phyloP scores from a whole-genome alignment of 768 basidiomycete species.

The Collybia nuda region DNA sequence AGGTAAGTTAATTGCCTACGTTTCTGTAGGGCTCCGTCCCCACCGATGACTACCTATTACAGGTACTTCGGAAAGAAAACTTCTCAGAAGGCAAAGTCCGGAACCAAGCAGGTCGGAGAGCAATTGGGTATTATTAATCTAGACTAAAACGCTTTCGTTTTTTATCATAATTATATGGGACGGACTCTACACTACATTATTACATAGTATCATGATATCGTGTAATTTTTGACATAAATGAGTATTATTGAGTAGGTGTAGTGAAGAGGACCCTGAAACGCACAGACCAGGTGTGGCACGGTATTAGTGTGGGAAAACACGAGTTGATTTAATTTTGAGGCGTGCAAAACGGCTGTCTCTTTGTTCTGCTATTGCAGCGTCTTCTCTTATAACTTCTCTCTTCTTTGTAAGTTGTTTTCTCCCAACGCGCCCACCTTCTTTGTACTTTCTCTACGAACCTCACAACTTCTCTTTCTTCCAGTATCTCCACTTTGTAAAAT shows the following conservation, averaged over 20 bases:
- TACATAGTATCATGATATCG: too few species aligned
- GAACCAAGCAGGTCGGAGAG: conserved; percentile 13
- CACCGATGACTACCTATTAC: conserved; percentile 3
- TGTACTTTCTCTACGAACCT: neutral
- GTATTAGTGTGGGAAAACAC: conserved; percentile 38
- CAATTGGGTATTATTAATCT: conserved; percentile 24
- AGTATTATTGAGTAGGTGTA: neutral
- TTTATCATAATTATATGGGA: conserved; percentile 3
- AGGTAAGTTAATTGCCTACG: conserved; percentile 30
- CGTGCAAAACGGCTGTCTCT: conserved; percentile 40
- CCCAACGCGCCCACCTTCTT: neutral
- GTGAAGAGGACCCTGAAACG: conserved; percentile 22
- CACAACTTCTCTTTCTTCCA: conserved; percentile 15
- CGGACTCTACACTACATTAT: too few species aligned
- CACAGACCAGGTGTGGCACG: conserved; percentile 44
- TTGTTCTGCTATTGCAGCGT: conserved; percentile 45
- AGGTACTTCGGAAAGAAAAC: conserved; percentile 52
- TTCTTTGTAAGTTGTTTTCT: conserved; percentile 20
- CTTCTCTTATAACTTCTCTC: conserved; percentile 12
- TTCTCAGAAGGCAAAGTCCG: conserved; percentile 30
- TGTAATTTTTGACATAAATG: neutral
- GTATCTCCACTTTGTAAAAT: conserved; percentile 39
- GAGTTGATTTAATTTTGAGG: conserved; percentile 36
- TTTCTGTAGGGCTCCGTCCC: conserved; percentile 6
- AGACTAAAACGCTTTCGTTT: conserved; percentile 16